These are phyloP conservation scores for Inosperma sp. DNA, from an alignment of 768 basidiomycete species.

Conservation along the genomic window DNA sequence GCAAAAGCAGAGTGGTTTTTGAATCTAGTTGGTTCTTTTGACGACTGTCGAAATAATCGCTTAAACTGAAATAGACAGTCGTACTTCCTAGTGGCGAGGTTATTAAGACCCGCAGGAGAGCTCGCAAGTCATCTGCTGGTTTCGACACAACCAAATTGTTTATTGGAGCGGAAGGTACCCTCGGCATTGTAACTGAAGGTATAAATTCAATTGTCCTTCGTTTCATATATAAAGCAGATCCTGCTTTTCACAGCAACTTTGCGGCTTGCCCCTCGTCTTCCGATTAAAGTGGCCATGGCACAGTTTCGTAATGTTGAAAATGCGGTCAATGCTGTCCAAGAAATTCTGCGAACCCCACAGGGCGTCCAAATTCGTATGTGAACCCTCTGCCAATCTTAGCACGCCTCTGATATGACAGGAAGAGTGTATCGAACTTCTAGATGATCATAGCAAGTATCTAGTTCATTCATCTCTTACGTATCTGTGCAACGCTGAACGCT, in stretches of 20 bases:
- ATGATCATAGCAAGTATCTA: constrained; percentile 55
- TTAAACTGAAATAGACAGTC: constrained; percentile 66
- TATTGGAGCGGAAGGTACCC: constrained; percentile 85
- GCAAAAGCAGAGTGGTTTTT: constrained; percentile 87
- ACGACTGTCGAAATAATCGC: not conserved
- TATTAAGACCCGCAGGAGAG: constrained; percentile 76
- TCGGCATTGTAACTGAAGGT: constrained; percentile 90
- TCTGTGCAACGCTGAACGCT: not conserved
- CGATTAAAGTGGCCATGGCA: constrained; percentile 83
- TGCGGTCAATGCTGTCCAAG: constrained; percentile 78
- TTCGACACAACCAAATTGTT: constrained; percentile 86
- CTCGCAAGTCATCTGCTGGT: constrained; percentile 82
- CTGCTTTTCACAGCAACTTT: constrained; percentile 58
- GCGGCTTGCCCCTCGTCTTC: constrained; percentile 72
- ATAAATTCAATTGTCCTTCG: constrained; percentile 1
- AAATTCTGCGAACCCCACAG: constrained; percentile 63
- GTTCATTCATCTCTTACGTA: not conserved
- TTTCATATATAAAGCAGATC: not conserved
- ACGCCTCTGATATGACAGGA: too few species aligned
- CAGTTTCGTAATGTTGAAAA: constrained; percentile 76
- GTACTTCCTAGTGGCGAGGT: constrained; percentile 83
- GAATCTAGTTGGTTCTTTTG: constrained; percentile 53
- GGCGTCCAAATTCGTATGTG: constrained; percentile 72
- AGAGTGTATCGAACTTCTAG: constrained; percentile 89
- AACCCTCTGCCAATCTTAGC: too few species aligned